Evolutionary conservation across 495 filamentous ascomycete species (phyloP), one percentile per base, ranked within the genome.

Genomic region (Penicillium cinerascens): DNA sequence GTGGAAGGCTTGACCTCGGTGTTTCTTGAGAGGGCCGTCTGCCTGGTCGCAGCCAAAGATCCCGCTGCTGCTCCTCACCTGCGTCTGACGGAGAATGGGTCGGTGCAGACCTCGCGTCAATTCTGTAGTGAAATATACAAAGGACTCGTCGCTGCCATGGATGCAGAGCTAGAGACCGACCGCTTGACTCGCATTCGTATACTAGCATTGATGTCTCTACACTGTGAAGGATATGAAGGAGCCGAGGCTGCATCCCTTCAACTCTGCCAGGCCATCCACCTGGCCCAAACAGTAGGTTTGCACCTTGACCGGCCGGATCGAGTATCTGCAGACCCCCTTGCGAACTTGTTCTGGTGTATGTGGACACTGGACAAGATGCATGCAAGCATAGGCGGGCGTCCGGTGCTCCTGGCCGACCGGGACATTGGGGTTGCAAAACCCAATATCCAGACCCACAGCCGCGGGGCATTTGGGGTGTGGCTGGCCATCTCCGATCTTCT

Each of bases 341-440:
- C 78, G 6, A 65, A 71, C 11, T 66, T 88, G 0, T 87, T 88
- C 51, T 87, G 83, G 72, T 83, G 81, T 37, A 55, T 89, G 13
- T 88, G 85, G 79, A 79, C 82, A 10, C 59, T 89, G 7, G 87
- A 90, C 59, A 79, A 84, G 36, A 69, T 87, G 35, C 81, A 84
- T 51, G 77, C 80, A 5, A 75, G 79, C 18, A 82, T 86, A 37
- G 81, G 82, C 47, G 85, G 82, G 22, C 74, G 86, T 4, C 85
- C 86, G 2, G 70, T 86, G 39, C 58, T 87, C 21, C 77, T 90
- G 55, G 79, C 84, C 49, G 85, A 89, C 51, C 71, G 79, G 23
- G 87, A 90, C 57, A 73, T 84, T 43, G 74, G 80, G 18, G 67
- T 74, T 22, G 55, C 65, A 35, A 72, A 60, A 45, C 68, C 66